Evolutionary conservation across 495 filamentous ascomycete genomes (phyloP), one percentile per base, ranked within the genome.

Genomic region (Collariella sp.): DNA sequence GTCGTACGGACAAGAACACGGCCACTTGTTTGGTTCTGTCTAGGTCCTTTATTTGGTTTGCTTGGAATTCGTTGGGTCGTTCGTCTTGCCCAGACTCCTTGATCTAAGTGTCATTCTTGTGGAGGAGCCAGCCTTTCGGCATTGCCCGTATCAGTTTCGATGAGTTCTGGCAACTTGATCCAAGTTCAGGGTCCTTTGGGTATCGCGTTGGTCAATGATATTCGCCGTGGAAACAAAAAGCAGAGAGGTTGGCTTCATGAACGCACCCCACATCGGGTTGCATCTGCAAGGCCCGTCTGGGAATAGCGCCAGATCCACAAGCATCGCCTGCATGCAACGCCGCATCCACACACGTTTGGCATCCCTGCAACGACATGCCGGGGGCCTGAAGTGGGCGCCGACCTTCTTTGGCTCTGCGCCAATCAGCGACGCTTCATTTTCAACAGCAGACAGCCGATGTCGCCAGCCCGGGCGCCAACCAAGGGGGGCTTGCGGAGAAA

Each of bases 391-490:
- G 38, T 59, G 39, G 54, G 50, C 55, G 58, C 43, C 20, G 7
- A 6, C 19, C n/a, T 55, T 54, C 46, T 46, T 19, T 38, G 18
- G 47, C 19, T 43, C 22, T 50, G 29, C 26, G 39, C 67, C 67
- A 69, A 69, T 69, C 63, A 67, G 26, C 9, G 39, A 16, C n/a
- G 11, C n/a, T 12, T 16, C 24, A 11, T 58, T 66, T 69, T 67
- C 65, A 58, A 69, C 66, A 55, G 56, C 57, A 15, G 26, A 19
- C 41, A 56, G 67, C 67, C 67, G 67, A 69, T 69, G 63, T 69
- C 67, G 67, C 67, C 60, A 47, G 46, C 26, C 40, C 52, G 20
- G 13, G 43, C 52, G 36, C 34, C 33, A 44, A 41, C 24, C 38
- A 16, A 47, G 36, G 20, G 36, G 20, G 11, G 15, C n/a, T 10